Conservation (phyloP, 2,329 filamentous ascomycete genomes). For the Allantophomopsis lycopodina region DNA sequence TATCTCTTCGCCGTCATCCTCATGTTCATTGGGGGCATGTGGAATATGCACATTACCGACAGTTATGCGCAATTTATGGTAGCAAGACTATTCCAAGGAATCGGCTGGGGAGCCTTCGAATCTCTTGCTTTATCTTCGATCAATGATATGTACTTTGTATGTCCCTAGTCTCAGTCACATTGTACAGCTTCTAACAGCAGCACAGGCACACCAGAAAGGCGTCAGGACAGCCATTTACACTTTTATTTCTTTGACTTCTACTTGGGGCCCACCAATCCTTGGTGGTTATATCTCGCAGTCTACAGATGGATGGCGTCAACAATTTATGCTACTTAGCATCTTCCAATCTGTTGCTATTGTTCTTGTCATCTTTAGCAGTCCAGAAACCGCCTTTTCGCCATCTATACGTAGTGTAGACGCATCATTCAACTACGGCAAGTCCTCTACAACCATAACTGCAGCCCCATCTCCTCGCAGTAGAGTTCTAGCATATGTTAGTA, state of each 20-base stretch:
- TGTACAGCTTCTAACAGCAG: conserved; percentile 10
- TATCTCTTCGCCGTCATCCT: conserved; percentile 31
- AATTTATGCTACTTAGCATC: conserved; percentile 35
- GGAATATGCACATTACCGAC: conserved; percentile 29
- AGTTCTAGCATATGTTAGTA: background rate
- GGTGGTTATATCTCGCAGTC: conserved; percentile 32
- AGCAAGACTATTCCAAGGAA: conserved; percentile 37
- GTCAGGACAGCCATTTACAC: conserved; percentile 30
- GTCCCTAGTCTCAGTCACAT: conserved; percentile 8
- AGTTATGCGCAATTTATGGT: conserved; percentile 33
- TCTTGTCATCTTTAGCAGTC: conserved; percentile 30
- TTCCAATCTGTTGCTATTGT: conserved; percentile 32
- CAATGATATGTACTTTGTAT: conserved; percentile 42
- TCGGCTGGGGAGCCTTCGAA: conserved; percentile 47
- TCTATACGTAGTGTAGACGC: background rate
- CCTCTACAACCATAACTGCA: conserved; percentile 1
- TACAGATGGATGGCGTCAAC: conserved; percentile 26
- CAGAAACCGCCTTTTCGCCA: conserved; percentile 33
- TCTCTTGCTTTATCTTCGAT: conserved; percentile 36
- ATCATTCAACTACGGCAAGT: conserved; percentile 1
- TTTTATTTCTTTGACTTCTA: conserved; percentile 28
- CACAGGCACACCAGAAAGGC: conserved; percentile 37
- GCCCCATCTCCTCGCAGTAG: background rate
- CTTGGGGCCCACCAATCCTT: conserved; percentile 39
- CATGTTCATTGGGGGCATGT: conserved; percentile 33